These are phyloP conservation scores for Platanthera zijinensis DNA, from an alignment of 106 monocot genomes.

Conservation along the genomic window DNA sequence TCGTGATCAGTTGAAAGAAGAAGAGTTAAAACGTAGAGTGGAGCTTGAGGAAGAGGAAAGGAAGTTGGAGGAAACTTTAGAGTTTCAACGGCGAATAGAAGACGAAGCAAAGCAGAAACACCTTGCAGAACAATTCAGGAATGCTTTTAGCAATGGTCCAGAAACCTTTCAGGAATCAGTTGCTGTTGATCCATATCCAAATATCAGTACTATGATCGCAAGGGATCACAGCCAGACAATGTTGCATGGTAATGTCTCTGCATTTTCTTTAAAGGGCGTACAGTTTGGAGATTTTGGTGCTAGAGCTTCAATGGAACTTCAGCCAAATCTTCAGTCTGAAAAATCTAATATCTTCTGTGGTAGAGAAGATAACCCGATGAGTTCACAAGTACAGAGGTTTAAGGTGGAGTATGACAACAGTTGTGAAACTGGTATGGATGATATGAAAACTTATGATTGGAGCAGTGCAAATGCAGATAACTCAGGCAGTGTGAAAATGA, in stretches of 20 bases:
- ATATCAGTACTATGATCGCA: conserved; percentile 3
- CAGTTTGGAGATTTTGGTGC: conserved; percentile 58
- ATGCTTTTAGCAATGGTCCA: conserved; percentile 9
- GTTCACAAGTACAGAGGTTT: conserved; percentile 9
- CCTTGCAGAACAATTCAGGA: conserved; percentile 52
- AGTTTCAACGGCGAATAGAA: conserved; percentile 79
- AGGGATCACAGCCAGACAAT: conserved; percentile 5
- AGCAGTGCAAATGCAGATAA: conserved; percentile 13
- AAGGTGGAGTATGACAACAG: conserved; percentile 9
- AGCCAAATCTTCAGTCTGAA: conserved; percentile 1
- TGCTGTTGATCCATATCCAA: conserved; percentile 15
- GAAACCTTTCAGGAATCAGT: conserved; percentile 3
- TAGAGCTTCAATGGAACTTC: conserved; percentile 12
- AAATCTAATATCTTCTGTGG: conserved; percentile 5
- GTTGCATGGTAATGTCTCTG: conserved; percentile 15
- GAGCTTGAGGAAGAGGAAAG: conserved; percentile 86
- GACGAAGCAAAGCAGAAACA: conserved; percentile 74
- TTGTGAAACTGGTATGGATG: conserved; percentile 6
- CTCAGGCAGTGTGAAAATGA: conserved; percentile 12
- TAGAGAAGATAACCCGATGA: conserved; percentile 11
- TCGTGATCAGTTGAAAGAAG: conserved; percentile 41
- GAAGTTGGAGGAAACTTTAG: conserved; percentile 83
- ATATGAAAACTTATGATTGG: conserved; percentile 4
- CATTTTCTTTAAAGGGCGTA: conserved; percentile 32
- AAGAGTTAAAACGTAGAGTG: conserved; percentile 42